phyloP scores from a whole-genome alignment of 1,139 yeast genomes.

The Tardiomyces digboiensis region DNA sequence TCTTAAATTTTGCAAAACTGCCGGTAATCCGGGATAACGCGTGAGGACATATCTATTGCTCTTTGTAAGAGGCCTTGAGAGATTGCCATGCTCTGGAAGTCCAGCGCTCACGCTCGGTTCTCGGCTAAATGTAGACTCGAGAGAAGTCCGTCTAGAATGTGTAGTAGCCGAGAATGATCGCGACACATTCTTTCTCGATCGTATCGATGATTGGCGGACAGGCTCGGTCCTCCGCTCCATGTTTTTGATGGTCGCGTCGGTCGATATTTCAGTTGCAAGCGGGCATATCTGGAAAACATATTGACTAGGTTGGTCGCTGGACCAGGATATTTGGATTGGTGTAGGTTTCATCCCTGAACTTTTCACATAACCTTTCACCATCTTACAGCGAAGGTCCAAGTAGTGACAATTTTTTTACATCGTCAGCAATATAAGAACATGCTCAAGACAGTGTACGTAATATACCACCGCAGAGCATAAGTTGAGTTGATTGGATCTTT shows the following conservation, averaged over 20 bases:
- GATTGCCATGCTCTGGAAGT: background rate
- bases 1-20: background rate
- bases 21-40: background rate
- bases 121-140: background rate
- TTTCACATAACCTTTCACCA: no score
- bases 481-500: no score
- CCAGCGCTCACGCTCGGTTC: background rate
- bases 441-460: slow-evolving; percentile 18
- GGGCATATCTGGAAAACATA: no score
- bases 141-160: background rate
- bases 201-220: background rate
- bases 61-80: background rate
- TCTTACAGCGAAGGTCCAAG: no score
- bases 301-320: no score
- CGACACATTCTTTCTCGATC: background rate
- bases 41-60: background rate
- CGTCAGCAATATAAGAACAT: slow-evolving; percentile 4
- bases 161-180: background rate
- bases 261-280: no score
- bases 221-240: slow-evolving; percentile 28
- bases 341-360: no score
- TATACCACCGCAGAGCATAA: no score
- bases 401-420: slow-evolving; percentile 4
- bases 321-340: no score
- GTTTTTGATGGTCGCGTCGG: no score